A percentile compares a stretch with the other conserved stretches of the same genome.
phyloP scores from a whole-genome alignment of 78 protist genomes.

The Dictyostelium capitatum region DNA sequence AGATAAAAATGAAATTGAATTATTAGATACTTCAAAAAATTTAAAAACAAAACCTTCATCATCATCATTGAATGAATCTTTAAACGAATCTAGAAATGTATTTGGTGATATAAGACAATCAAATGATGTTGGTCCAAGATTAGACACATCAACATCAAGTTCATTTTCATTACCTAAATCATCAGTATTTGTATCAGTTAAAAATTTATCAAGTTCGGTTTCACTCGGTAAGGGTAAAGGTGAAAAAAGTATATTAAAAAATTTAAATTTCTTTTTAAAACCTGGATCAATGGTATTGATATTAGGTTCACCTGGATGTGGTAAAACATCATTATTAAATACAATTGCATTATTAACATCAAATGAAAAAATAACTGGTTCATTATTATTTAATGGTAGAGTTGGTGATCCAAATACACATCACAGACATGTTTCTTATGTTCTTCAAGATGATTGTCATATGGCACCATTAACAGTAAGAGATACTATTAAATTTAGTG shows the following conservation, averaged over 20 bases:
- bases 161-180: neutral
- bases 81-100: neutral
- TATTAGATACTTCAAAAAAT: too few relatives aligned
- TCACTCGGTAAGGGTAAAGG: neutral
- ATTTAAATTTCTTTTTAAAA: conserved; percentile 44
- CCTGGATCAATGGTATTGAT: conserved; percentile 76
- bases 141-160: neutral
- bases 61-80: neutral
- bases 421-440: conserved; percentile 65
- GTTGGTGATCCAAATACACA: conserved; percentile 16
- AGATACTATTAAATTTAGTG: conserved; percentile 55
- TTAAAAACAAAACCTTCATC: too few relatives aligned
- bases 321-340: conserved; percentile 69
- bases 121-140: neutral
- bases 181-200: conserved; percentile 45
- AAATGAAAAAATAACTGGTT: conserved; percentile 23
- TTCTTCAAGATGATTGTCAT: conserved; percentile 66
- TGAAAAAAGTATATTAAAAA: conserved; percentile 25
- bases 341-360: conserved; percentile 10
- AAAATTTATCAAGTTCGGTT: conserved; percentile 32
- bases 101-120: neutral
- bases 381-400: conserved; percentile 40
- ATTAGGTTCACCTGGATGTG: conserved; percentile 81
- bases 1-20: too few relatives aligned
- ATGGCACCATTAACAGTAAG: conserved; percentile 38